Conservation (phyloP, 1,139 yeast genomes). For the Zygosaccharomyces sapae region DNA sequence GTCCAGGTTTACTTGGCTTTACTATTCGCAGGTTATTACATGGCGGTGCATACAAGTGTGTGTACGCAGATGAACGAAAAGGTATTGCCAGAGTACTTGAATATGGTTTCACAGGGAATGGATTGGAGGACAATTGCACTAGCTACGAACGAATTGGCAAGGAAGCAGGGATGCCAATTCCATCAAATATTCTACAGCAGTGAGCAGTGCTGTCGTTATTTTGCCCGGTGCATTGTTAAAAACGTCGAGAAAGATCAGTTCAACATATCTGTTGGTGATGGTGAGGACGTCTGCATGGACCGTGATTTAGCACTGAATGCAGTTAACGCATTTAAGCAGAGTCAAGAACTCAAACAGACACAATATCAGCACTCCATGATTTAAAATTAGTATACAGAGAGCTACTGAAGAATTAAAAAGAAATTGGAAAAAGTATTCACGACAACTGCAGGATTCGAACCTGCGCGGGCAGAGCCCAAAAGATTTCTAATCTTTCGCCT, state of each 20-base stretch:
- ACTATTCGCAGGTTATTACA: background rate
- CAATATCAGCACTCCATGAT: too few relatives aligned
- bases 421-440: constrained; percentile 10
- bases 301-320: constrained; percentile 4
- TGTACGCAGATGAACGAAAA: constrained; percentile 7
- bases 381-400: too few relatives aligned
- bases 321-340: background rate
- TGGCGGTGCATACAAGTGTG: constrained; percentile 3
- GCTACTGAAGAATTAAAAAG: too few relatives aligned
- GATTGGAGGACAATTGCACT: background rate
- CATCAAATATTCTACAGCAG: background rate
- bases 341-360: background rate
- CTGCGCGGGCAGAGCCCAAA: constrained; percentile 45
- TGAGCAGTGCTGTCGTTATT: background rate
- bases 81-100: constrained; percentile 3
- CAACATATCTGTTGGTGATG: constrained; percentile 4
- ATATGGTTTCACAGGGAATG: constrained; percentile 2
- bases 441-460: constrained; percentile 41
- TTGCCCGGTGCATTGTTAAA: constrained; percentile 2
- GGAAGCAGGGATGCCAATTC: constrained; percentile 3
- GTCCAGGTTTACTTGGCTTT: constrained; percentile 1
- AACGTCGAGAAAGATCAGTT: constrained; percentile 2
- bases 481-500: constrained; percentile 53
- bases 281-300: constrained; percentile 1
- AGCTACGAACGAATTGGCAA: constrained; percentile 4